Percentiles rank a stretch among this genome's conserved stretches.
Evolutionary conservation across 148 eudicot genomes (phyloP).

Genomic region (Amaranthus hypochondriacus): DNA sequence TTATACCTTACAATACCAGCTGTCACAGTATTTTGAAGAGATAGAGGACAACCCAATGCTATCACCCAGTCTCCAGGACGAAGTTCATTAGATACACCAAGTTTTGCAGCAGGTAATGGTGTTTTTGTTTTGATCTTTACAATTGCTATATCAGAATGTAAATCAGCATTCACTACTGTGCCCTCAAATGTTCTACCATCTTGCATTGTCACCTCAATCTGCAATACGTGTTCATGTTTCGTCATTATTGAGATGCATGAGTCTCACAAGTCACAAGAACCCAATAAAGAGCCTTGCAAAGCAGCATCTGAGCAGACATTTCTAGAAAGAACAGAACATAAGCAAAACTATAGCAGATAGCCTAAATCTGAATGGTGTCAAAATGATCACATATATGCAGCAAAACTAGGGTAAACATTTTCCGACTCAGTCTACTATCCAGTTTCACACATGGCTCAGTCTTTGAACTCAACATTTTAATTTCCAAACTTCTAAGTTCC

Average conservation of each 20-base stretch:
- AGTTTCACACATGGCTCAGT: neutral
- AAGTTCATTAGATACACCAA: slow-evolving; percentile 75
- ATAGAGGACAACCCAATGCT: slow-evolving; percentile 92
- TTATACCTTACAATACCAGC: slow-evolving; percentile 90
- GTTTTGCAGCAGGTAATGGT: slow-evolving; percentile 86
- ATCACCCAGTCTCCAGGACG: slow-evolving; percentile 99
- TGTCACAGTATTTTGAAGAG: slow-evolving; percentile 90
- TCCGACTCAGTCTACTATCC: neutral
- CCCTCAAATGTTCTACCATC: slow-evolving; percentile 94
- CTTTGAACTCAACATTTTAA: neutral
- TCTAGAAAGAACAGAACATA: neutral
- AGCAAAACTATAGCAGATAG: neutral
- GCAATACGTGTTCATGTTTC: slow-evolving; percentile 9
- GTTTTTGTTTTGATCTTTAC: slow-evolving; percentile 73
- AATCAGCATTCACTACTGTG: slow-evolving; percentile 79
- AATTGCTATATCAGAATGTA: slow-evolving; percentile 90
- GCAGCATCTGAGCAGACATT: neutral
- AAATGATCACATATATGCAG: neutral
- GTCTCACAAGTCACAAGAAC: neutral
- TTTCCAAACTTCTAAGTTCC: neutral
- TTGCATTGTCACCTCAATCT: slow-evolving; percentile 97
- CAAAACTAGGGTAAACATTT: neutral
- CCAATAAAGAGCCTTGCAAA: slow-evolving; percentile 1
- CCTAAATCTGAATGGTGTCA: neutral
- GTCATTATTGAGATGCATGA: neutral